Conservation (phyloP, 352 stramenopile species). For the Pythium dissimile region DNA sequence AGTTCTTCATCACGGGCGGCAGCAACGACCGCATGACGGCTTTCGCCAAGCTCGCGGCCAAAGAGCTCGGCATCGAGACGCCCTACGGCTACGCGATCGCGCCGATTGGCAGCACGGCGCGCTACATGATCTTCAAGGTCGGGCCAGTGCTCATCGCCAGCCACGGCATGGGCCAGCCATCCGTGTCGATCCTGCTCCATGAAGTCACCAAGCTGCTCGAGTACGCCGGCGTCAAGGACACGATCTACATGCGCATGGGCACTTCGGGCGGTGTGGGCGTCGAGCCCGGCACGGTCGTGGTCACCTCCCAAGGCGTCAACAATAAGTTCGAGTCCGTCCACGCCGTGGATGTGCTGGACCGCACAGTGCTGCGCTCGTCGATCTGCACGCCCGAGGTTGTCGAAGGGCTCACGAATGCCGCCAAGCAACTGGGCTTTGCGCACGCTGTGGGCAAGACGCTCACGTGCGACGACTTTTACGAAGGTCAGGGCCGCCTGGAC, state of each 20-base stretch:
- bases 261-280: conserved; percentile 76
- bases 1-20: conserved; percentile 74
- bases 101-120: conserved; percentile 61
- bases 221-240: conserved; percentile 53
- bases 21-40: conserved; percentile 71
- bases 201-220: conserved; percentile 81
- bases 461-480: conserved; percentile 83
- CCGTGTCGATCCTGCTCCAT: conserved; percentile 75
- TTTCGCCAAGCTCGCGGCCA: conserved; percentile 52
- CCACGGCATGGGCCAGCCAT: conserved; percentile 80
- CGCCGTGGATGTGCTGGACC: conserved; percentile 60
- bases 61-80: conserved; percentile 44
- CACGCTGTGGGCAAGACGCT: conserved; percentile 76
- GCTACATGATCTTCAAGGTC: conserved; percentile 79
- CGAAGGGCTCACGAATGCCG: conserved; percentile 40
- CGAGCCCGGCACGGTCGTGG: conserved; percentile 66
- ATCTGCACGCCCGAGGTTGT: conserved; percentile 51
- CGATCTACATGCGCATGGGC: conserved; percentile 74
- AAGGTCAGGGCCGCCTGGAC: conserved; percentile 73
- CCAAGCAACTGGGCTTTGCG: conserved; percentile 40
- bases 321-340: conserved; percentile 70
- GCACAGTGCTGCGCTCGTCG: conserved; percentile 43
- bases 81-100: conserved; percentile 60
- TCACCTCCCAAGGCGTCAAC: conserved; percentile 77
- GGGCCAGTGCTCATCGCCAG: conserved; percentile 70